Base-by-base conservation (phyloP, 768 basidiomycete genomes). In the Boletus reticuloceps region DNA sequence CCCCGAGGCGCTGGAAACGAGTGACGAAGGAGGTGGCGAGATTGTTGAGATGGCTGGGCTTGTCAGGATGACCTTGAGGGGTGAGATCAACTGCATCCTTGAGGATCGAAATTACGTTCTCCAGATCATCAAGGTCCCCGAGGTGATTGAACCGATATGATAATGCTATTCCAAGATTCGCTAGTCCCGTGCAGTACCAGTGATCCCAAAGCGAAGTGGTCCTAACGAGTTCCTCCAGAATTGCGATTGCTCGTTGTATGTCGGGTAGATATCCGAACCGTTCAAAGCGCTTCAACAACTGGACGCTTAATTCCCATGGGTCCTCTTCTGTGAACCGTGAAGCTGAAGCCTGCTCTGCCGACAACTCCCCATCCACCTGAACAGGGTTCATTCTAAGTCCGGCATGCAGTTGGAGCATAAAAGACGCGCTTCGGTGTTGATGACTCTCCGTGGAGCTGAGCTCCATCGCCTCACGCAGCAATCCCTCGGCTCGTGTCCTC, bases 1-100 rank as follows among this genome's bases (percentile, higher is more conserved):
- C 14, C 14, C 47, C 54, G 11, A 47, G n/a, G 22, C 19, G 44
- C 39, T 40, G 40, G 12, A 58, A 58, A 36, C 57, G 57, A 43
- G 11, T 11, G 7, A 10, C 0, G 16, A 29, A 29, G 27, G 14
- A 44, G 27, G 2, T n/a, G 16, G 25, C 16, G 17, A 44, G 43
- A 5, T 8, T 38, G 37, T 13, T 34, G 7, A 34, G 12, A 34
- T 0, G 32, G 1, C 3, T 34, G 13, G 32, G 13, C 13, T 34
- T 34, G 32, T 34, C 11, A 13, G 32, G 32, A 34, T 34, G 32
- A 12, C 1, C 32, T 8, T 38, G 16, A 38, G 37, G 37, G 16
- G 37, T 38, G 14, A 16, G 5, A 8, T 17, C 37, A 16, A 17
- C 37, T 3, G 37, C 37, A 0, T 13, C 37, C 14, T 38, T 20